Evolutionary conservation across 345 rosid genomes (phyloP), one percentile per base, ranked within the genome.

Genomic region (Lepidium didymum): DNA sequence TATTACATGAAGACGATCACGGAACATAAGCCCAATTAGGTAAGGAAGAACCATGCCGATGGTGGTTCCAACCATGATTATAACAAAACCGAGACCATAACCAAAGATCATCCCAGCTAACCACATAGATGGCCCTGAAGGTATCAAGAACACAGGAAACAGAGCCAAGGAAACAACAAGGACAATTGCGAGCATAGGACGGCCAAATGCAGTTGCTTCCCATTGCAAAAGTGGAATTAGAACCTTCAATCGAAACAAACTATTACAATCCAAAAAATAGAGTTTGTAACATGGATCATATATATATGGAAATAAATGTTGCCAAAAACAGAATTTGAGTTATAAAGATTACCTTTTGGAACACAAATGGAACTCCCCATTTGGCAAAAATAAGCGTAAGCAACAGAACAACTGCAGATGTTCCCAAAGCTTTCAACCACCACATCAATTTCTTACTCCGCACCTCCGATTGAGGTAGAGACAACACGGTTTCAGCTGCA

Each of bases 41-140:
- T 85, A 94, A 23, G 99, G 96, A 41, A 94, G 80, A 64, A 89
- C 73, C 99, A 91, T 94, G 44, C 99, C 99, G 1, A 94, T 49
- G 3, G 99, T 89, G 73, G 99, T 94, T 52, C 97, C 99, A 14
- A 82, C 88, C 97, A 94, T 94, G 75, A 94, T 94, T 10, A 94
- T 94, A 42, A 86, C 67, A 33, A 94, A 94, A 33, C 99, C 99
- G 14, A 89, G 78, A 62, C 93, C 96, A 53, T 94, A 94, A 42
- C 99, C 97, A 16, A 91, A 94, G 56, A 91, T 89, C 99, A 94
- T 94, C 21, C 99, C 99, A 75, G 96, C 93, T 78, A 94, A 75
- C 99, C 97, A 94, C 99, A 94, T 94, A 46, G 99, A 94, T 42
- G 99, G 99, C 51, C 96, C 99, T 3, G 99, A 94, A 81, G 99